Evolutionary conservation across 148 eudicot genomes (phyloP).

Genomic region (Drosera capensis): DNA sequence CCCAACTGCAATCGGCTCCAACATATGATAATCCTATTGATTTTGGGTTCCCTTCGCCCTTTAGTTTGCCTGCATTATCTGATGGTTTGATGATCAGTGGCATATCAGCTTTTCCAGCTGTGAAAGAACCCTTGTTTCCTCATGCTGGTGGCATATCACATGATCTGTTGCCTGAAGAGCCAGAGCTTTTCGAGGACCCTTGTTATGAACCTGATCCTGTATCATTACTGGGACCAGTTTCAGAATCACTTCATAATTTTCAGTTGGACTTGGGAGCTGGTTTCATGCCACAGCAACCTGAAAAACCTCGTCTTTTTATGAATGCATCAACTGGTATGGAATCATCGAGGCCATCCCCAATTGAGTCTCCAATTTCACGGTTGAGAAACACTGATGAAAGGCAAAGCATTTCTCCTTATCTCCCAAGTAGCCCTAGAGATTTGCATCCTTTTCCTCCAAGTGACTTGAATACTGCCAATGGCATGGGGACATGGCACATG

Average conservation of each 20-base stretch:
- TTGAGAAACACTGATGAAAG: conserved; percentile 52
- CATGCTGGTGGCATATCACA: conserved; percentile 26
- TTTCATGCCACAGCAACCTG: conserved; percentile 37
- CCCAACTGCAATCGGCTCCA: conserved; percentile 23
- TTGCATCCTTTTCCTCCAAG: conserved; percentile 19
- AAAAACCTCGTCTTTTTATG: conserved; percentile 30
- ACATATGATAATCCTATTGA: conserved; percentile 71
- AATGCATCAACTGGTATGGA: conserved; percentile 32
- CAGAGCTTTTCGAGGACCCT: conserved; percentile 93
- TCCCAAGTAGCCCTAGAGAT: conserved; percentile 42
- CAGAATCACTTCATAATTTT: conserved; percentile 82
- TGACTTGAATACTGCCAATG: conserved; percentile 26
- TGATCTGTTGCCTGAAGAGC: conserved; percentile 66
- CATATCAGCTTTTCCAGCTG: conserved; percentile 33
- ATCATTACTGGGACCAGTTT: conserved; percentile 90
- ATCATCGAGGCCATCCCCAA: conserved; percentile 62
- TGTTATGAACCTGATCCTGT: conserved; percentile 91
- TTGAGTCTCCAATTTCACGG: conserved; percentile 82
- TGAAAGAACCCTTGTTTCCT: conserved; percentile 45
- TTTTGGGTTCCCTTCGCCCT: conserved; percentile 47
- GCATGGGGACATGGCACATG: conserved; percentile 71
- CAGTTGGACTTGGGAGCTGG: conserved; percentile 64
- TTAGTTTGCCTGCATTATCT: conserved; percentile 46
- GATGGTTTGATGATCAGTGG: conserved; percentile 28
- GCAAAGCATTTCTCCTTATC: conserved; percentile 29